These are phyloP conservation scores for Vitis labrusca DNA, from an alignment of 164 flowering plant species.

Conservation along the genomic window DNA sequence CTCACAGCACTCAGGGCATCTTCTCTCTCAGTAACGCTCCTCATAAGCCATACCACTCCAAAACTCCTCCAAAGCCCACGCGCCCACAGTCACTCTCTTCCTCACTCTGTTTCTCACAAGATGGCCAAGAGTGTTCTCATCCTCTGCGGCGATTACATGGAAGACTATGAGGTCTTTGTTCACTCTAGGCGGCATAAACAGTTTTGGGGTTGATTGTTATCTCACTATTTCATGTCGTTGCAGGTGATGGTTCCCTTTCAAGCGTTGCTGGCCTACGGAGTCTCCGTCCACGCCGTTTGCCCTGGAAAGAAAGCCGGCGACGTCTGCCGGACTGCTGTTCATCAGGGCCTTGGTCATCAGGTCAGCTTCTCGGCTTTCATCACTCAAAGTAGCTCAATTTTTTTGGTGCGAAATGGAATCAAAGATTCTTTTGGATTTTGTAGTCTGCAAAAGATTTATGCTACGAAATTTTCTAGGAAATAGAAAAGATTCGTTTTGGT, in stretches of 20 bases:
- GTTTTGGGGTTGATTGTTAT: neutral
- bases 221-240: neutral
- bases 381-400: too few species aligned
- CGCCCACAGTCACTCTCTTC: too few species aligned
- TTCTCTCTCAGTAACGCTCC: too few species aligned
- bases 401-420: too few species aligned
- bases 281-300: constrained; percentile 82
- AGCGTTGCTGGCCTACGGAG: constrained; percentile 81
- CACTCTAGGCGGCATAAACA: neutral
- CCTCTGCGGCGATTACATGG: constrained; percentile 90
- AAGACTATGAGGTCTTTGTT: constrained; percentile 75
- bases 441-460: too few species aligned
- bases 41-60: too few species aligned
- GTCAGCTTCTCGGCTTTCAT: constrained; percentile 14
- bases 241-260: constrained; percentile 98
- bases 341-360: constrained; percentile 50
- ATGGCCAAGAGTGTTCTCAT: constrained; percentile 43
- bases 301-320: constrained; percentile 96
- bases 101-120: too few species aligned
- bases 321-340: constrained; percentile 79
- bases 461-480: too few species aligned
- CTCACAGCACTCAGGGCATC: too few species aligned
- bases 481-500: too few species aligned
- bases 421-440: too few species aligned
- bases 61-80: too few species aligned